phyloP scores from a whole-genome alignment of 2,329 filamentous ascomycete species.

The Rhynchosporium secalis region DNA sequence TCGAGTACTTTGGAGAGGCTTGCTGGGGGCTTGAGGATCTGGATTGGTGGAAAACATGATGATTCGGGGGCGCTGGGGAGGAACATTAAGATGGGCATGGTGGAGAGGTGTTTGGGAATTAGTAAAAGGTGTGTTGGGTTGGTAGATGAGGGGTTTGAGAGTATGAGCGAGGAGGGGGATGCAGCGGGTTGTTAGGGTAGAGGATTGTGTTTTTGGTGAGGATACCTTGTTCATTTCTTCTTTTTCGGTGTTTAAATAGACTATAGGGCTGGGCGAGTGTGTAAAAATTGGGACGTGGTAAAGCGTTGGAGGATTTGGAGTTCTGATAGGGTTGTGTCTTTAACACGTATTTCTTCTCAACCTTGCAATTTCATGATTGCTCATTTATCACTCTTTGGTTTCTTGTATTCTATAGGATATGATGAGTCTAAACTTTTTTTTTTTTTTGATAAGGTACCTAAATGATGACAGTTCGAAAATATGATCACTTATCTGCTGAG shows the following conservation, averaged over 20 bases:
- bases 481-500: no score
- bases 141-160: conserved; percentile 62
- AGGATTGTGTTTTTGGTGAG: neutral
- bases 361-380: no score
- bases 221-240: conserved; percentile 4
- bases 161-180: conserved; percentile 49
- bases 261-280: no score
- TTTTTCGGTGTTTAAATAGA: neutral
- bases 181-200: conserved; percentile 35
- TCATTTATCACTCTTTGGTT: neutral
- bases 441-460: no score
- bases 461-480: no score
- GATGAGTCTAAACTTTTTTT: no score
- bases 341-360: no score
- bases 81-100: conserved; percentile 53
- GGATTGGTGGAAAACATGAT: conserved; percentile 57
- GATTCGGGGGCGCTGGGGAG: conserved; percentile 53
- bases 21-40: conserved; percentile 58
- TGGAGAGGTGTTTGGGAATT: conserved; percentile 56
- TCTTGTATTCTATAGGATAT: no score
- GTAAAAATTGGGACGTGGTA: no score
- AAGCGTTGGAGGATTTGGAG: no score
- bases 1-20: conserved; percentile 54
- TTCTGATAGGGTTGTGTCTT: no score
- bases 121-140: conserved; percentile 60